A percentile compares a stretch with the other conserved stretches of the same genome.
These are phyloP conservation scores for Neofusicoccum ribis DNA, from an alignment of 2,329 filamentous ascomycete species.

Conservation along the genomic window DNA sequence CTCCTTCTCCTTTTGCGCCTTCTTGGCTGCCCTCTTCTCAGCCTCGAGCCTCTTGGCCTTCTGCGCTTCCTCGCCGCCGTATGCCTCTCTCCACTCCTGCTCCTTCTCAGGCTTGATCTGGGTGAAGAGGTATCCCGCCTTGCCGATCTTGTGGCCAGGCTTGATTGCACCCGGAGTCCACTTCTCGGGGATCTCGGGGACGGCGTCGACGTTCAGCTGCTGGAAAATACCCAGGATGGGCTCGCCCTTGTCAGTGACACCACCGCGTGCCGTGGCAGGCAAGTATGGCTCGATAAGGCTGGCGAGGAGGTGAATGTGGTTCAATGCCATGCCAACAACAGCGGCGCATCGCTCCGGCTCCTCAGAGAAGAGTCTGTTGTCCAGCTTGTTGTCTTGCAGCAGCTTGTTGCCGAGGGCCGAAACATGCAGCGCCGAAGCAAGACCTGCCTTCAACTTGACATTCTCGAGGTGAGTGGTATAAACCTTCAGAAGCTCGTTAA, in stretches of 20 bases:
- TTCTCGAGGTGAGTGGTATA: slow-evolving; percentile 70
- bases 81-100: slow-evolving; percentile 78
- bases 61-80: slow-evolving; percentile 65
- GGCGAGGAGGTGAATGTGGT: slow-evolving; percentile 24
- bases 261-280: slow-evolving; percentile 47
- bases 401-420: slow-evolving; percentile 60
- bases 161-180: slow-evolving; percentile 42
- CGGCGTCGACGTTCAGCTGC: slow-evolving; percentile 64
- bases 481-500: slow-evolving; percentile 65
- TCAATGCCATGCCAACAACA: slow-evolving; percentile 39
- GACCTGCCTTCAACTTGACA: slow-evolving; percentile 68
- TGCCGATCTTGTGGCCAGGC: slow-evolving; percentile 78
- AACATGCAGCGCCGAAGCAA: slow-evolving; percentile 66
- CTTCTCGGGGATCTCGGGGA: slow-evolving; percentile 59
- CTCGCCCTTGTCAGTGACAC: slow-evolving; percentile 18
- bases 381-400: slow-evolving; percentile 60
- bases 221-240: slow-evolving; percentile 58
- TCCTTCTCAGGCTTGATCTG: slow-evolving; percentile 80
- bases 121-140: slow-evolving; percentile 78
- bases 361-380: slow-evolving; percentile 61
- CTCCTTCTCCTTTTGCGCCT: slow-evolving; percentile 64
- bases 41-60: slow-evolving; percentile 64
- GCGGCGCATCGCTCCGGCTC: slow-evolving; percentile 61
- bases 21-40: slow-evolving; percentile 54
- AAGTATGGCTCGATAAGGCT: slow-evolving; percentile 66